A percentile compares a stretch with the other conserved stretches of the same genome.
These are phyloP conservation scores for Ulvella scutata DNA, from an alignment of 139 green algal genomes.

Conservation along the genomic window DNA sequence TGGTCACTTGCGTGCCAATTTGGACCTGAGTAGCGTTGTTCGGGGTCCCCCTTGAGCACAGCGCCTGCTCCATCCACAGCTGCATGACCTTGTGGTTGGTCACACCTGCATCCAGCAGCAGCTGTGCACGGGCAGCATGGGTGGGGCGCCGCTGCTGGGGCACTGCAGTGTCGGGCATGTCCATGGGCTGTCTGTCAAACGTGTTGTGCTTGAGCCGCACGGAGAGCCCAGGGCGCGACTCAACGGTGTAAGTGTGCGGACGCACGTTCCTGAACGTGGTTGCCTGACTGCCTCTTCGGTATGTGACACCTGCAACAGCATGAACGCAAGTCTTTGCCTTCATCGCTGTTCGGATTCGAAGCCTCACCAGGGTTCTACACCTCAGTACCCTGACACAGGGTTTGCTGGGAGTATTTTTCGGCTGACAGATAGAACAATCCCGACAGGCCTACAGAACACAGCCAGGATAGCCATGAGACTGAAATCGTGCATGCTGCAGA, in stretches of 20 bases:
- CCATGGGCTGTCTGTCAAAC: not conserved
- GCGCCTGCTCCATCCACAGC: not conserved
- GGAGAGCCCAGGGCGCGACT: not conserved
- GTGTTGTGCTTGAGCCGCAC: not conserved
- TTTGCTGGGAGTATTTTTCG: not conserved
- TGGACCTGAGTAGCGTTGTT: not conserved
- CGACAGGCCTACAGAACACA: not conserved
- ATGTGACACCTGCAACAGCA: not conserved
- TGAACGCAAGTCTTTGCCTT: not conserved
- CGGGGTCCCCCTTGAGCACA: not conserved
- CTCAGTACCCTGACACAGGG: not conserved
- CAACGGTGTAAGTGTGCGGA: not conserved
- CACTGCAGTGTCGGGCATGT: not conserved
- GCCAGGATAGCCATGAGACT: not conserved
- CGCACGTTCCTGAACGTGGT: not conserved
- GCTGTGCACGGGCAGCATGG: no score
- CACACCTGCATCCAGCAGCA: not conserved
- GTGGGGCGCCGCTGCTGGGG: no score
- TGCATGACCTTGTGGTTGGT: not conserved
- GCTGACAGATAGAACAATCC: not conserved
- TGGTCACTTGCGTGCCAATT: no score
- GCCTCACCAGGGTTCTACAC: not conserved
- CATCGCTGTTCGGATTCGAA: not conserved
- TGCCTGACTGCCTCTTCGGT: not conserved
- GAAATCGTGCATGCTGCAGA: not conserved